Base-by-base conservation (phyloP, 768 basidiomycete genomes). In the Lactarius psammicola region DNA sequence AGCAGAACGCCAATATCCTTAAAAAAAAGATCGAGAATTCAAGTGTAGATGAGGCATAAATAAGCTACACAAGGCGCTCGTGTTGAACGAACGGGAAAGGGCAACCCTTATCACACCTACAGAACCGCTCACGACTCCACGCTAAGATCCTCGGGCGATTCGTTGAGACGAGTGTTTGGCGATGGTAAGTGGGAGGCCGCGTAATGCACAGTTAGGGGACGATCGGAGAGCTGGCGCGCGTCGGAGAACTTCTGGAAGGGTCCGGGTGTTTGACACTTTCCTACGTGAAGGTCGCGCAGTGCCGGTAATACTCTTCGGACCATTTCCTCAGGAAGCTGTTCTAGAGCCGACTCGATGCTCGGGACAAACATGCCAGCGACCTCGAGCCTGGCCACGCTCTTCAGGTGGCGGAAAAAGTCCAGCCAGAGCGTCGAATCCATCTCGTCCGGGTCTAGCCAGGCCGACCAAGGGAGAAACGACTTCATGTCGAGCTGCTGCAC, bases 301-400 rank as follows among this genome's bases (percentile, higher is more conserved):
- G 42, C 54, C 3, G 64, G 64, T 15, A 65, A 40, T 17, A 65
- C 44, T 0, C 23, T n/a, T 9, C 30, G 33, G n/a, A 33, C 54
- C 54, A 55, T 30, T 18, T 57, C 56, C 23, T 34, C 33, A 0
- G 56, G 56, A 18, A 57, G 18, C n/a, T n/a, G n/a, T 20, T 38
- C 23, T 0, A 57, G 34, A 13, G 56, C 56, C 30, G 30, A 23
- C 56, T 30, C 56, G 36, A 57, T 33, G 23, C 23, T 38, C n/a
- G 2, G 17, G 6, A 23, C 33, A 10, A 38, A 34, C 18, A 30
- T 23, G 23, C 56, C 33, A 0, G 34, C 23, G 7, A 26, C 36
- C 13, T 30, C 18, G 18, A 57, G 56, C 13, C 20, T 57, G 4
- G 30, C n/a, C 34, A 57, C 56, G 36, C 34, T 38, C 30, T 23